Base-by-base conservation (phyloP, 2,329 filamentous ascomycete genomes). In the Lecanosticta acicola region DNA sequence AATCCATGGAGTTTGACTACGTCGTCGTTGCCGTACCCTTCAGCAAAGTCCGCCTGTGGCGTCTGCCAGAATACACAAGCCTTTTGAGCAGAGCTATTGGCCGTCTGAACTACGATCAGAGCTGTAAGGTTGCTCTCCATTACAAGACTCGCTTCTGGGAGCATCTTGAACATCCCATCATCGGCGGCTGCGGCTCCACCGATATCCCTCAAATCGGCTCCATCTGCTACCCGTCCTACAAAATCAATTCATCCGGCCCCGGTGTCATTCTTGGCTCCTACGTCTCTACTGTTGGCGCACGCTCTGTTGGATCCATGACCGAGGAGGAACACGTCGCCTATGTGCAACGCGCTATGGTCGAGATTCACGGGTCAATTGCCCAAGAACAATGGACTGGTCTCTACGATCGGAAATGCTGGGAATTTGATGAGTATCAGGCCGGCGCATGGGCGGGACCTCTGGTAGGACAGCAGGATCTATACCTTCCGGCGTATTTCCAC, bases 401-500 rank as follows among this genome's bases (percentile, higher is more conserved):
- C 29, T 84, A 79, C 55, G 74, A 81, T 46, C 72, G 83, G 1
- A 74, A 78, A 40, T 85, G 83, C 69, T 87, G 83, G 83, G 69
- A 75, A 41, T 62, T 74, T 5, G 80, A 86, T 51, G 74, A 78
- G 48, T 74, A 78, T 48, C 73, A 82, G 61, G 75, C 74, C 1
- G 82, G 78, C 3, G 76, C 77, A 4, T 87, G 82, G 83, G 77
- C 77, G 1, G 48, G 42, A 7, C 58, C 83, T 0, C 65, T 71
- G 0, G 69, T 80, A 0, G 82, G 81, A 0, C 81, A 86, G 66
- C 83, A 87, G 58, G 74, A 83, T 54, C 59, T 86, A 18, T 87
- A 83, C 55, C 68, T 87, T 7, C 83, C 84, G 0, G 79, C 83
- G n/a, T 87, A 85, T 59, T 85, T 83, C 58, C 77, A 81, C 59